phyloP scores from a whole-genome alignment of 495 filamentous ascomycete genomes.

The Astrothelium subdiscretum region DNA sequence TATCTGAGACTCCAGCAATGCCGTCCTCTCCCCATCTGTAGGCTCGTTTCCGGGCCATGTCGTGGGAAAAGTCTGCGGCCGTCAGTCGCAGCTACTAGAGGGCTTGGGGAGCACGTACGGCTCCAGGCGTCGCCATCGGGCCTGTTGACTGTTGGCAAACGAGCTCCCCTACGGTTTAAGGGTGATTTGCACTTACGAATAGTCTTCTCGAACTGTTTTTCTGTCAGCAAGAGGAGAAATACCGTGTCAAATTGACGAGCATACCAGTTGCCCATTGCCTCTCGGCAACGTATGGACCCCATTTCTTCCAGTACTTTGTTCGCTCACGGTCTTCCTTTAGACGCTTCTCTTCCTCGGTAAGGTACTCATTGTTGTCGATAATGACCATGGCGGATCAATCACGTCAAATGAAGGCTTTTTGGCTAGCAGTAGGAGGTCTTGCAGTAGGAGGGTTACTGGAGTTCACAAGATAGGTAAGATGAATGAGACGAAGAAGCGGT shows the following conservation, averaged over 20 bases:
- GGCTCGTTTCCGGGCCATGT: conserved; percentile 73
- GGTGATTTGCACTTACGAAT: conserved; percentile 49
- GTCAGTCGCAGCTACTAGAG: not conserved
- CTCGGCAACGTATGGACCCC: conserved; percentile 69
- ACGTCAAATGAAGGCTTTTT: not conserved
- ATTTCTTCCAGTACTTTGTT: conserved; percentile 86
- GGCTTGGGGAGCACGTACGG: conserved; percentile 44
- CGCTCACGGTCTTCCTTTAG: conserved; percentile 74
- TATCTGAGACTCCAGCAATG: conserved; percentile 90
- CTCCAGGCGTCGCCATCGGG: conserved; percentile 87
- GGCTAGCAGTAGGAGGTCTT: not conserved
- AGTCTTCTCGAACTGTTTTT: conserved; percentile 77
- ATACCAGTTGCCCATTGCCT: conserved; percentile 83
- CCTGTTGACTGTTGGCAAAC: conserved; percentile 29
- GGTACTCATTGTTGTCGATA: conserved; percentile 71
- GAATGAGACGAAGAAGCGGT: not conserved
- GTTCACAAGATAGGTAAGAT: not conserved
- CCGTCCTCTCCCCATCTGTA: conserved; percentile 96
- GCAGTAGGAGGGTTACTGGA: not conserved
- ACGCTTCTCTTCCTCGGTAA: conserved; percentile 77
- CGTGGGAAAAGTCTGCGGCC: conserved; percentile 74
- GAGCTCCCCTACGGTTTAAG: conserved; percentile 4
- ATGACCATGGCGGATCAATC: conserved; percentile 54
- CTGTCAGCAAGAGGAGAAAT: conserved; percentile 9
- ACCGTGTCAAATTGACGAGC: conserved; percentile 16